A percentile compares a stretch with the other conserved stretches of the same genome.
Conservation (phyloP, 2,329 filamentous ascomycete species). For the Raffaelea ambrosiae region DNA sequence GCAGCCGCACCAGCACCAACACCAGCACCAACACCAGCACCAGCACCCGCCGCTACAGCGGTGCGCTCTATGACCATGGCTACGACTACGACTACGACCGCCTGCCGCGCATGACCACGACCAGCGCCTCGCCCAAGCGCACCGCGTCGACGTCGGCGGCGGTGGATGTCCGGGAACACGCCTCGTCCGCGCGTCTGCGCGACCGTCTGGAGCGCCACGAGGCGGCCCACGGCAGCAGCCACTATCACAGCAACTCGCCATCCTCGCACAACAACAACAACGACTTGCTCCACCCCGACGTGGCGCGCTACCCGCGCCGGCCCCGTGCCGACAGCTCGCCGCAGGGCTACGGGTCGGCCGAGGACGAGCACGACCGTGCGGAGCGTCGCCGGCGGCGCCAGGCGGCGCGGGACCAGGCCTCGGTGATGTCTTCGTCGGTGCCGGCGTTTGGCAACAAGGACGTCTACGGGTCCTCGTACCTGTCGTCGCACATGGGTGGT, state of each 20-base stretch:
- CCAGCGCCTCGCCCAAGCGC: not conserved
- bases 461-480: constrained; percentile 11
- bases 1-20: no score
- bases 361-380: constrained; percentile 12
- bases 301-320: not conserved
- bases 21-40: no score
- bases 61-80: not conserved
- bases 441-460: constrained; percentile 12
- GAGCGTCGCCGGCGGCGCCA: constrained; percentile 13
- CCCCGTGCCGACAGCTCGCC: constrained; percentile 3
- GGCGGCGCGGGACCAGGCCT: constrained; percentile 4
- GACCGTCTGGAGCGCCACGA: constrained; percentile 3
- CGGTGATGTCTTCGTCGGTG: constrained; percentile 14
- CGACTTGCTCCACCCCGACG: constrained; percentile 4
- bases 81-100: not conserved
- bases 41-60: not conserved
- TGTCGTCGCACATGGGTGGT: constrained; percentile 4
- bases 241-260: not conserved
- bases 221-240: constrained; percentile 1
- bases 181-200: constrained; percentile 7
- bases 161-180: constrained; percentile 10
- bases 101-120: constrained; percentile 2
- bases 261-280: not conserved
- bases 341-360: constrained; percentile 13
- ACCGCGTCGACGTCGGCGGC: not conserved